Conservation (phyloP, 257 asterid genomes). For the Gentiana macrophylla region DNA sequence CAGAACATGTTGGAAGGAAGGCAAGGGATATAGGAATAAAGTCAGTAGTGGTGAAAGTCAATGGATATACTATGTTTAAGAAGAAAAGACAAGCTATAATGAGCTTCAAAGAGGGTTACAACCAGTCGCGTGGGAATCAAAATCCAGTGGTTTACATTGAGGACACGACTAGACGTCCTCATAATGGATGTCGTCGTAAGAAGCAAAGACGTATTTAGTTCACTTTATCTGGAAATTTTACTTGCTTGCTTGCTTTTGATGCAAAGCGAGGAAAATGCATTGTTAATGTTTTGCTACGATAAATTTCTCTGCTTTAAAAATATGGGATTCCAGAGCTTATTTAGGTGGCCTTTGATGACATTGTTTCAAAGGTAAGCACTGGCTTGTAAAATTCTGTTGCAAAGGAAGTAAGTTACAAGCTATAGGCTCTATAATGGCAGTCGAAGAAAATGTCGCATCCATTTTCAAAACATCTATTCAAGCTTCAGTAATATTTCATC, state of each 20-base stretch:
- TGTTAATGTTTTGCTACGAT: no score
- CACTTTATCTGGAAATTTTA: conserved; percentile 1
- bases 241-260: background rate
- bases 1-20: conserved; percentile 73
- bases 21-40: conserved; percentile 53
- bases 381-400: no score
- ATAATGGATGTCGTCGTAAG: conserved; percentile 77
- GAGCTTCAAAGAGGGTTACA: conserved; percentile 75
- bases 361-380: no score
- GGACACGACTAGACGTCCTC: conserved; percentile 80
- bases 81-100: conserved; percentile 67
- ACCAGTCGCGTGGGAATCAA: conserved; percentile 49
- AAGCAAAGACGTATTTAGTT: conserved; percentile 67
- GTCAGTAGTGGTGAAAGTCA: conserved; percentile 81
- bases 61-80: conserved; percentile 58
- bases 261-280: background rate
- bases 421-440: no score
- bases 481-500: no score
- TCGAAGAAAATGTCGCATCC: no score
- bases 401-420: no score
- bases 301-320: no score
- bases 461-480: no score
- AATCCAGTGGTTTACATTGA: conserved; percentile 70
- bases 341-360: no score
- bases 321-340: no score